Conservation (phyloP, 164 flowering plant genomes). For the Chimonanthus praecox region DNA sequence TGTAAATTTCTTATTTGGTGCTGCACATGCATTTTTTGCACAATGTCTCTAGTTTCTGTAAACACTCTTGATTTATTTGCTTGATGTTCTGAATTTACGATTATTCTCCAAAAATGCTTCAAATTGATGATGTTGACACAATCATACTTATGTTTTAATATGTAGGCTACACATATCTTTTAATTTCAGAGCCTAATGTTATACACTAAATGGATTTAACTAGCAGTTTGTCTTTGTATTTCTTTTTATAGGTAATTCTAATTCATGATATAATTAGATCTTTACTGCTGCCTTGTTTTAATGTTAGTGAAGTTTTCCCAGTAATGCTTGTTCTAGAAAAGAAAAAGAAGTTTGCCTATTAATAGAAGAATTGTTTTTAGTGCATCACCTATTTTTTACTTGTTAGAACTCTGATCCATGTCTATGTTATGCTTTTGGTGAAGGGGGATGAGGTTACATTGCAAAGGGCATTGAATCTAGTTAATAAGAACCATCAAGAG, state of each 20-base stretch:
- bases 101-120: not conserved
- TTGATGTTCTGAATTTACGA: no score
- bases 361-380: not conserved
- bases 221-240: not conserved
- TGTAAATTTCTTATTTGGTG: no score
- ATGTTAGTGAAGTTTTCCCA: not conserved
- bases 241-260: no score
- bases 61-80: no score
- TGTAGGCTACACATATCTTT: not conserved
- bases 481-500: conserved; percentile 38
- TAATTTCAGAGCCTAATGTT: not conserved
- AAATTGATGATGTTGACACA: not conserved
- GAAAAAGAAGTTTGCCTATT: not conserved
- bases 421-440: conserved; percentile 18
- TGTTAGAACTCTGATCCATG: conserved; percentile 1
- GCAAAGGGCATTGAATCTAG: conserved; percentile 56
- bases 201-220: not conserved
- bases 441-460: conserved; percentile 80
- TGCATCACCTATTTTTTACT: not conserved
- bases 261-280: not conserved
- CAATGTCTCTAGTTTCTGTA: no score
- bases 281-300: not conserved
- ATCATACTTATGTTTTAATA: not conserved
- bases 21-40: no score
- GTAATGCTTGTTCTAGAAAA: not conserved